Conservation (phyloP, 1,139 yeast species). For the Chernovozyma aurita region DNA sequence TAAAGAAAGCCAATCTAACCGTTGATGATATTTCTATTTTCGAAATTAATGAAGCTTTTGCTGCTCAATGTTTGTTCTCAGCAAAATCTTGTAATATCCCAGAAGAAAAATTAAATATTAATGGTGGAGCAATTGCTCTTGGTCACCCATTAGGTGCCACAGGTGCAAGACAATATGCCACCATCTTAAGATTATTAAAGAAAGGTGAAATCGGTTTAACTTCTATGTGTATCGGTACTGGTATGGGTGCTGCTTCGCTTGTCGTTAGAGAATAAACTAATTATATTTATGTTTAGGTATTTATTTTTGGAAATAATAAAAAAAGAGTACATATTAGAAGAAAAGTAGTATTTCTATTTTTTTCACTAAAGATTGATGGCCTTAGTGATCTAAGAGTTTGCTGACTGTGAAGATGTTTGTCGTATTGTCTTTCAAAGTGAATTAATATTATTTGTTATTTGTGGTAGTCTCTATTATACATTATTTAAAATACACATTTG, state of each 20-base stretch:
- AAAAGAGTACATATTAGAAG: background rate
- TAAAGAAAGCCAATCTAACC: slow-evolving; percentile 59
- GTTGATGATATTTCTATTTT: slow-evolving; percentile 66
- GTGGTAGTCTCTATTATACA: too few relatives aligned
- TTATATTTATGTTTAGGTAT: background rate
- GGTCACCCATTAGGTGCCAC: slow-evolving; percentile 97
- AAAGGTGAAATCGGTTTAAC: slow-evolving; percentile 84
- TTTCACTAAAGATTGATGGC: too few relatives aligned
- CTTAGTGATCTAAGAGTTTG: too few relatives aligned
- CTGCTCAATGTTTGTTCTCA: slow-evolving; percentile 86
- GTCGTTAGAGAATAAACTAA: slow-evolving; percentile 59
- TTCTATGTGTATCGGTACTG: slow-evolving; percentile 97
- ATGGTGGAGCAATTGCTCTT: slow-evolving; percentile 94
- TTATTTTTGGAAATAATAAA: background rate
- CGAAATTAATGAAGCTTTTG: slow-evolving; percentile 95
- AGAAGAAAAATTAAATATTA: slow-evolving; percentile 70
- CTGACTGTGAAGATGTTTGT: too few relatives aligned
- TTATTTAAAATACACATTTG: slow-evolving; percentile 29
- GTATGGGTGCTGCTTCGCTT: slow-evolving; percentile 96
- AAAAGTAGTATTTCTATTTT: too few relatives aligned
- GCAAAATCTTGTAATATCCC: slow-evolving; percentile 65
- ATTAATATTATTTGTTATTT: too few relatives aligned
- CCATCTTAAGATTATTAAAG: slow-evolving; percentile 74
- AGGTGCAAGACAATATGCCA: slow-evolving; percentile 92
- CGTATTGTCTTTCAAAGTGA: too few relatives aligned